Evolutionary conservation across 805 yeast genomes (phyloP).

Genomic region (Metschnikowia kofuensis): DNA sequence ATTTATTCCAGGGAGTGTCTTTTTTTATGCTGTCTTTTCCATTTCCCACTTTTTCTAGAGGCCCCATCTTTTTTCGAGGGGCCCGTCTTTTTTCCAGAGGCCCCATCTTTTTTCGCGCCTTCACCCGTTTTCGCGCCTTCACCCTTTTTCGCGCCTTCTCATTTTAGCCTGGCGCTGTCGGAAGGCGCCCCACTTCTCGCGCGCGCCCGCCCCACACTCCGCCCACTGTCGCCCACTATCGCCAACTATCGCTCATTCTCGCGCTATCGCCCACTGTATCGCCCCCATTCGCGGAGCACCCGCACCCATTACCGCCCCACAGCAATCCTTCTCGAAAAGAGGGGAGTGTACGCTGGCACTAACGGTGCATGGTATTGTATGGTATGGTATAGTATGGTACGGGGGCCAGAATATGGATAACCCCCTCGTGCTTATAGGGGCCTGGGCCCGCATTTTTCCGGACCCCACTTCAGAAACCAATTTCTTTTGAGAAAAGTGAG

Average conservation of each 20-base stretch:
- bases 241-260: conserved; percentile 4
- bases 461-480: too few species aligned
- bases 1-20: too few species aligned
- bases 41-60: too few species aligned
- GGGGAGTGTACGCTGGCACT: conserved; percentile 1
- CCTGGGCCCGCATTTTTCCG: background rate
- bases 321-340: conserved; percentile 4
- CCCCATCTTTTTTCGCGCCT: too few species aligned
- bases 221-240: background rate
- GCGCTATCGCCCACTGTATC: background rate
- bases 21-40: too few species aligned
- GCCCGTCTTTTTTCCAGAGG: too few species aligned
- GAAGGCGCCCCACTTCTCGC: background rate
- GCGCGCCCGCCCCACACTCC: background rate
- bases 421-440: conserved; percentile 1
- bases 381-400: background rate
- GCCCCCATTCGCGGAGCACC: too few species aligned
- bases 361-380: background rate
- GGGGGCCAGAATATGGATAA: background rate
- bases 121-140: too few species aligned
- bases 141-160: too few species aligned
- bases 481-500: too few species aligned
- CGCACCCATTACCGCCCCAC: background rate
- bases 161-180: background rate
- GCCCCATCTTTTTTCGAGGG: too few species aligned